A percentile compares a stretch with the other conserved stretches of the same genome.
Evolutionary conservation across 2,329 filamentous ascomycete species (phyloP).

Genomic region (Chaetothyriales sp.): DNA sequence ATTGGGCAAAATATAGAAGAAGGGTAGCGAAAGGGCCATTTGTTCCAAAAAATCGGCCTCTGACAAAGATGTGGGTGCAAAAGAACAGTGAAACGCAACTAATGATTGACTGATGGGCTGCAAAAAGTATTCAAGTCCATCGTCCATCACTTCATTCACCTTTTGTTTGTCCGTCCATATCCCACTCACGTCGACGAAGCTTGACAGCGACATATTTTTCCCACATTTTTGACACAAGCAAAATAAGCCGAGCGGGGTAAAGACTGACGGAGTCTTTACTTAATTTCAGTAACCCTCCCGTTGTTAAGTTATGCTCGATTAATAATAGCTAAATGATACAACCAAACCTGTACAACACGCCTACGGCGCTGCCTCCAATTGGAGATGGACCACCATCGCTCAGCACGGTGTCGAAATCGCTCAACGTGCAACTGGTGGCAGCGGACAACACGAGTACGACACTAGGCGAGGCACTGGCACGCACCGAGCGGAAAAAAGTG

Average conservation of each 20-base stretch:
- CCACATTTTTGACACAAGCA: background rate
- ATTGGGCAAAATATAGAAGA: background rate
- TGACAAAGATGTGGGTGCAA: background rate
- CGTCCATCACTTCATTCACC: background rate
- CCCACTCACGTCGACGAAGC: background rate
- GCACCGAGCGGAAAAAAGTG: constrained; percentile 34
- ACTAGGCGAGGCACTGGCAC: constrained; percentile 4
- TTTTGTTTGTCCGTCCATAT: background rate
- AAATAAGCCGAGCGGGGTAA: background rate
- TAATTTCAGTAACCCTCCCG: background rate
- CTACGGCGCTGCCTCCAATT: background rate
- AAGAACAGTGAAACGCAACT: background rate
- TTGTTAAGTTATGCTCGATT: background rate
- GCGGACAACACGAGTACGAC: background rate
- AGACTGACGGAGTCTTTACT: background rate
- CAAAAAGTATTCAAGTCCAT: background rate
- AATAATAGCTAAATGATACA: background rate
- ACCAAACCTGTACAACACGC: background rate
- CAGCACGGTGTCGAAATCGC: background rate
- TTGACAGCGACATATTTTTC: background rate
- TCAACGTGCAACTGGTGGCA: background rate
- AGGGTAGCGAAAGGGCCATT: background rate
- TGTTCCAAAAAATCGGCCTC: background rate
- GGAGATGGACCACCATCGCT: background rate
- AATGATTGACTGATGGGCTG: background rate